Evolutionary conservation across 352 stramenopile species (phyloP), one percentile per base, ranked within the genome.

Genomic region (Pythium aristosporum): DNA sequence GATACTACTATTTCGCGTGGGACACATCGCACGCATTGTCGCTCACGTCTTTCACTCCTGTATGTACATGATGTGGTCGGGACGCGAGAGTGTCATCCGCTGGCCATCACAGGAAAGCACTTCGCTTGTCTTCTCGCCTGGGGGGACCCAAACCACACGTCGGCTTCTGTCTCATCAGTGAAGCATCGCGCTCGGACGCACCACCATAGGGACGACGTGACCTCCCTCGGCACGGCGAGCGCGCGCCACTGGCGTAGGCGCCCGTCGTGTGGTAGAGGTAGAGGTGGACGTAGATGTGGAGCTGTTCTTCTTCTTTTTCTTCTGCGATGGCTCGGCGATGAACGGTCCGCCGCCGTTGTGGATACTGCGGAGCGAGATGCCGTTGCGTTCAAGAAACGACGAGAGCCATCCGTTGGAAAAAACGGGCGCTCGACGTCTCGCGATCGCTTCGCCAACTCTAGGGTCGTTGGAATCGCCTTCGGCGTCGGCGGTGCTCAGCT

Each of bases 401-500:
- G 37, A 50, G 20, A 59, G 53, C 53, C 53, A 59, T 4, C 53
- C 53, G 12, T 36, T 50, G 5, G 53, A 59, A 25, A 59, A 59
- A 0, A 20, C 37, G 39, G 10, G 23, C 53, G 25, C 25, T 0
- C 25, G 25, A 5, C 25, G 25, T 5, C 25, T 30, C 25, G 25
- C 25, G 25, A 30, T 30, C 25, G 25, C 25, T 30, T 30, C 25
- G 25, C 25, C 25, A 30, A 30, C 25, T 30, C 25, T 30, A 5
- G 25, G 25, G 5, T 30, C 25, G 25, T 30, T 30, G 25, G 25
- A 5, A 30, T 30, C 25, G 25, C 25, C 25, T 30, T 30, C 25
- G 25, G 25, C 25, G 25, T 30, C 25, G 25, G 25, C 5, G 25
- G 25, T 30, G 25, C 25, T 30, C 25, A 39, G 23, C 4, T 46